Evolutionary conservation across 2,329 filamentous ascomycete species (phyloP).

Genomic region (Chaetomiaceae sp.): DNA sequence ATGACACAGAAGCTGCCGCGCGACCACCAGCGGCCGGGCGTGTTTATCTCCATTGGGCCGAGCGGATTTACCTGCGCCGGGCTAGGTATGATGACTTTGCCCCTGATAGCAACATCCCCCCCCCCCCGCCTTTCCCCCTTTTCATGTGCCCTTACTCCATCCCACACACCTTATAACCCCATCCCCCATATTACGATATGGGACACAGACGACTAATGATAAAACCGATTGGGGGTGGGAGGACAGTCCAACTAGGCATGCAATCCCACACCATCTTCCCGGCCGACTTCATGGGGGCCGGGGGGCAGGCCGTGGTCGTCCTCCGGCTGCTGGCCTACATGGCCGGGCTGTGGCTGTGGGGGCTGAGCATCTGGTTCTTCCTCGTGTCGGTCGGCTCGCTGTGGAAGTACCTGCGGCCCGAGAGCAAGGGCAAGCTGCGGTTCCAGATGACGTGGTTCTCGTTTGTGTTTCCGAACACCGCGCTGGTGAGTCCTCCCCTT

Average conservation of each 20-base stretch:
- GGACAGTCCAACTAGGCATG: conserved; percentile 42
- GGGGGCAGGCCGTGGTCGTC: conserved; percentile 38
- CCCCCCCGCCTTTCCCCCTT: not conserved
- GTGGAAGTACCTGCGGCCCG: conserved; percentile 57
- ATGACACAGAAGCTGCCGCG: conserved; percentile 84
- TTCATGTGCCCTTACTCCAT: too few species aligned
- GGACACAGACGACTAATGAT: too few species aligned
- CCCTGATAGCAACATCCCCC: too few species aligned
- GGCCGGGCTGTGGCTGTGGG: conserved; percentile 73
- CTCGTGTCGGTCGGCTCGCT: conserved; percentile 73
- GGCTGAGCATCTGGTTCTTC: conserved; percentile 80
- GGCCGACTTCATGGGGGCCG: conserved; percentile 36
- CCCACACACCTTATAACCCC: too few species aligned
- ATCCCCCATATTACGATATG: too few species aligned
- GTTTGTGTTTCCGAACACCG: conserved; percentile 78
- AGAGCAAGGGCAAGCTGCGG: conserved; percentile 52
- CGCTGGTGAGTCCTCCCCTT: conserved; percentile 42
- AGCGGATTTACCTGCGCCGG: conserved; percentile 55
- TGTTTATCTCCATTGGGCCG: conserved; percentile 82
- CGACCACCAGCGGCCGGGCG: conserved; percentile 71
- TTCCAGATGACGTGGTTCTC: conserved; percentile 86
- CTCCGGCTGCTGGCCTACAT: conserved; percentile 52
- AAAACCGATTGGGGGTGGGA: too few species aligned
- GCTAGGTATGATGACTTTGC: conserved; percentile 39
- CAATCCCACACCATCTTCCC: conserved; percentile 43